These are phyloP conservation scores for Pythium sukuiense DNA, from an alignment of 352 stramenopile species.

Conservation along the genomic window DNA sequence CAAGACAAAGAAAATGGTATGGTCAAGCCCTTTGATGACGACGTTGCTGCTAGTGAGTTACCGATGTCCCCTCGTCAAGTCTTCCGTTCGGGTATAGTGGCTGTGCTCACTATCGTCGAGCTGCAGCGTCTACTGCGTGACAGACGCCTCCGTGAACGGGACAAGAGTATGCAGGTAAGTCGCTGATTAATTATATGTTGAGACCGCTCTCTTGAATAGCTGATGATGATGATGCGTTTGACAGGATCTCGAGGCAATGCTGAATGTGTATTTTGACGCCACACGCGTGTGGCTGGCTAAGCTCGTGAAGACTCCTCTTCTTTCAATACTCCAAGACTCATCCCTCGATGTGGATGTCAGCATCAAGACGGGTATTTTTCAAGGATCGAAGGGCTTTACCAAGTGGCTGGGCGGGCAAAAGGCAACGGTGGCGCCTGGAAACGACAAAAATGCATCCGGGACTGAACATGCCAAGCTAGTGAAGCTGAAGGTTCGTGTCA, in stretches of 20 bases:
- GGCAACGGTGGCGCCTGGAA: neutral
- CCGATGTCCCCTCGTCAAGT: constrained; percentile 35
- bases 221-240: too few relatives aligned
- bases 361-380: constrained; percentile 24
- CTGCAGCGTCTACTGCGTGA: constrained; percentile 35
- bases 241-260: constrained; percentile 63
- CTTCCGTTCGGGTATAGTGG: constrained; percentile 38
- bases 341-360: constrained; percentile 51
- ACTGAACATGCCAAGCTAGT: constrained; percentile 32
- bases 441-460: neutral
- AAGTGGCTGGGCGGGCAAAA: constrained; percentile 46
- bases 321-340: constrained; percentile 58
- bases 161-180: constrained; percentile 19
- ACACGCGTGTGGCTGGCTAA: constrained; percentile 64
- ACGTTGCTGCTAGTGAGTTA: constrained; percentile 29
- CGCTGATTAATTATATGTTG: neutral
- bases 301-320: constrained; percentile 39
- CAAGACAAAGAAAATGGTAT: constrained; percentile 34
- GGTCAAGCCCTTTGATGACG: constrained; percentile 29
- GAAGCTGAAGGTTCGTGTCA: constrained; percentile 63
- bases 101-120: constrained; percentile 32
- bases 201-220: too few relatives aligned
- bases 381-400: constrained; percentile 37
- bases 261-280: constrained; percentile 65
- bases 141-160: constrained; percentile 28